These are phyloP conservation scores for Inga oerstediana DNA, from an alignment of 306 rosid species.

Conservation along the genomic window DNA sequence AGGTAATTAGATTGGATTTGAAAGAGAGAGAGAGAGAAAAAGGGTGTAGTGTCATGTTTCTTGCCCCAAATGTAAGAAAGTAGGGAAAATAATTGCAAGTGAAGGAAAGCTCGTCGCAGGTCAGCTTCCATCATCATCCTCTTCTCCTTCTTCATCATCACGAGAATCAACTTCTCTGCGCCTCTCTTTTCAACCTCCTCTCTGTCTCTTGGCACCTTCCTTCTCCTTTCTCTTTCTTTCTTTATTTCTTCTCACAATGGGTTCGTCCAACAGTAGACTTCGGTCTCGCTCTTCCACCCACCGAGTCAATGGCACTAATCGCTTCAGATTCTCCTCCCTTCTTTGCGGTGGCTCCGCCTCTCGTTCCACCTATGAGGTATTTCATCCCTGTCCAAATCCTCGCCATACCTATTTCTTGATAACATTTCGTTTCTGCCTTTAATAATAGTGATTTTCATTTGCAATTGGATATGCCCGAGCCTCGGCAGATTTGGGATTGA, in stretches of 20 bases:
- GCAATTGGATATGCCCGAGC: conserved; percentile 28
- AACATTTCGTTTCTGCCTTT: conserved; percentile 29
- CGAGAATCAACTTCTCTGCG: conserved; percentile 25
- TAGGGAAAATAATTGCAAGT: conserved; percentile 40
- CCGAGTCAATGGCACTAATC: conserved; percentile 55
- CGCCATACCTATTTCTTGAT: not conserved
- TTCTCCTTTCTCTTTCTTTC: not conserved
- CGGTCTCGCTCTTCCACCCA: conserved; percentile 62
- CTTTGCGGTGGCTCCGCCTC: conserved; percentile 78
- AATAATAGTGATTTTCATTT: conserved; percentile 9
- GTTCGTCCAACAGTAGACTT: conserved; percentile 66
- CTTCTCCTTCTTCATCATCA: not conserved
- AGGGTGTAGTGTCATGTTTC: not conserved
- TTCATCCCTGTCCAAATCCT: conserved; percentile 1
- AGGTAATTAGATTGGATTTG: not conserved
- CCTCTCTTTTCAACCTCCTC: conserved; percentile 24
- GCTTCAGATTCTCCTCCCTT: conserved; percentile 69
- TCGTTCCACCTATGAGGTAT: conserved; percentile 65
- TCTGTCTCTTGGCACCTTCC: not conserved
- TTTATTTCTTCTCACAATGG: conserved; percentile 49
- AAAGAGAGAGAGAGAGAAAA: not conserved
- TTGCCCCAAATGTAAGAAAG: conserved; percentile 36
- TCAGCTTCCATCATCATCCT: conserved; percentile 46
- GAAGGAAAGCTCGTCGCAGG: conserved; percentile 44
- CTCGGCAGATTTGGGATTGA: conserved; percentile 28